Evolutionary conservation across 2,329 filamentous ascomycete genomes (phyloP).

Genomic region (Cytospora paraplurivora): DNA sequence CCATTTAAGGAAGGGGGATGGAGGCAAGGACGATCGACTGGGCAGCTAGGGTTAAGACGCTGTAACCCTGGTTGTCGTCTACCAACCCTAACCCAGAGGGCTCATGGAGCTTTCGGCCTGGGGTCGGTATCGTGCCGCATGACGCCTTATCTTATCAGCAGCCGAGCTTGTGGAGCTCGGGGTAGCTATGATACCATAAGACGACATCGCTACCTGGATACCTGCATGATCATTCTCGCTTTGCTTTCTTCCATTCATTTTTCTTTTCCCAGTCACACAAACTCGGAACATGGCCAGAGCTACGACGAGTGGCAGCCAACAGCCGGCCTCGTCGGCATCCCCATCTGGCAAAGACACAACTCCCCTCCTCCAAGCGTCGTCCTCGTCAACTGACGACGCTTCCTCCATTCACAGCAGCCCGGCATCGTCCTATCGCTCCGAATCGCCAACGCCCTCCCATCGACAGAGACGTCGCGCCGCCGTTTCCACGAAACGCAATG

Average conservation of each 20-base stretch:
- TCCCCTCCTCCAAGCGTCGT: conserved; percentile 16
- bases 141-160: conserved; percentile 22
- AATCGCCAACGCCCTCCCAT: conserved; percentile 23
- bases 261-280: background rate
- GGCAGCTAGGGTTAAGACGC: no score
- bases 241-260: background rate
- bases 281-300: conserved; percentile 18
- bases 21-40: no score
- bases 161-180: conserved; percentile 9
- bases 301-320: conserved; percentile 4
- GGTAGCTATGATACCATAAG: conserved; percentile 14
- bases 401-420: conserved; percentile 25
- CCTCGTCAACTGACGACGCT: conserved; percentile 20
- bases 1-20: no score
- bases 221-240: background rate
- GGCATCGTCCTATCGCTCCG: conserved; percentile 26
- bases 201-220: conserved; percentile 6
- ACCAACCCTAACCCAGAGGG: background rate
- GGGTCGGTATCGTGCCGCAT: conserved; percentile 2
- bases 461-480: conserved; percentile 18
- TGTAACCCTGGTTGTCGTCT: background rate
- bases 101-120: background rate
- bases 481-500: conserved; percentile 23
- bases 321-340: conserved; percentile 2
- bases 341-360: conserved; percentile 10